Conservation (phyloP, 2,329 filamentous ascomycete species). For the Malbranchea zuffiana region DNA sequence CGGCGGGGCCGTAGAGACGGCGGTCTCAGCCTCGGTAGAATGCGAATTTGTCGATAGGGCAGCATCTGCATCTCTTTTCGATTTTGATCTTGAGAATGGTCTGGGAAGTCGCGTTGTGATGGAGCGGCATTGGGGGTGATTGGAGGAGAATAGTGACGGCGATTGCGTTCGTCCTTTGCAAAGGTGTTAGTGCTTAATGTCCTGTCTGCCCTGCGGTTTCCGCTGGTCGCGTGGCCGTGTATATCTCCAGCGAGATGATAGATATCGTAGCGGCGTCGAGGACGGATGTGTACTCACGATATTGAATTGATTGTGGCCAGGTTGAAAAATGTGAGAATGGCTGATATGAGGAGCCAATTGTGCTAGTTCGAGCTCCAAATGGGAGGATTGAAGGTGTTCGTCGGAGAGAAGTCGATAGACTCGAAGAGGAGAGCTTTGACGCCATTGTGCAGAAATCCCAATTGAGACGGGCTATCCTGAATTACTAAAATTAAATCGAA, state of each 20-base stretch:
- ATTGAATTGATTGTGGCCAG: slow-evolving; percentile 6
- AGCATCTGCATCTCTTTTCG: slow-evolving; percentile 5
- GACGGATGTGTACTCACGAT: slow-evolving; percentile 8
- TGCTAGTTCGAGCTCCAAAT: slow-evolving; percentile 7
- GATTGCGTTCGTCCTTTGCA: slow-evolving; percentile 5
- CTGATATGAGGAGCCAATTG: slow-evolving; percentile 2
- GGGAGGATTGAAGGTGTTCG: slow-evolving; percentile 13
- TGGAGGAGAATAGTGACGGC: slow-evolving; percentile 4
- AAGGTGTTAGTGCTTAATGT: slow-evolving; percentile 5
- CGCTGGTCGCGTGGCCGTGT: no score
- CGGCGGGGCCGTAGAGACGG: slow-evolving; percentile 13
- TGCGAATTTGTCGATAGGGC: background rate
- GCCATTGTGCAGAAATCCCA: slow-evolving; percentile 5
- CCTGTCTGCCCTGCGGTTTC: no score
- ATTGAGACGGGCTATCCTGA: background rate
- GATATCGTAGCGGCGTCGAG: no score
- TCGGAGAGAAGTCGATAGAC: slow-evolving; percentile 27
- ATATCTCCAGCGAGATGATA: no score
- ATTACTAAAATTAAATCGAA: background rate
- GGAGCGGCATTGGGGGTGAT: slow-evolving; percentile 8
- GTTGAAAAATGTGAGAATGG: slow-evolving; percentile 8
- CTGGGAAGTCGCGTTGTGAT: slow-evolving; percentile 13
- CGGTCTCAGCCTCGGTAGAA: slow-evolving; percentile 2
- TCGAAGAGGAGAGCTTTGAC: slow-evolving; percentile 18
- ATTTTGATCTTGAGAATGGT: slow-evolving; percentile 14